Evolutionary conservation across 2,329 filamentous ascomycete species (phyloP).

Genomic region (Emergomyces pasteurianus): DNA sequence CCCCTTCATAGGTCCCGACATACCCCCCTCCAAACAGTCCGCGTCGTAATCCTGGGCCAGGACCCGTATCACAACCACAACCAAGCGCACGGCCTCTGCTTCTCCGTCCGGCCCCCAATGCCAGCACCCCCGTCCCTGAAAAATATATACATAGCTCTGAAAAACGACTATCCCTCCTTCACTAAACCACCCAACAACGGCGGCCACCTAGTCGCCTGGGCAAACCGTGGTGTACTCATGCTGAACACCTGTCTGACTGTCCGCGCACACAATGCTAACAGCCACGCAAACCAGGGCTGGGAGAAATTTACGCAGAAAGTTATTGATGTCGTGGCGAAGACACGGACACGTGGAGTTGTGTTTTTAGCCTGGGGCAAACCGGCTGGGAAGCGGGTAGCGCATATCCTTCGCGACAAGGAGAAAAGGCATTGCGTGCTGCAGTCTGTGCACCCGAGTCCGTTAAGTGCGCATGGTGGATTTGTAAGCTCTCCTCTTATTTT

Average conservation of each 20-base stretch:
- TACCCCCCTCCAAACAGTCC: constrained; percentile 78
- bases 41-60: constrained; percentile 87
- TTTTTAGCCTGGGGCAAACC: constrained; percentile 90
- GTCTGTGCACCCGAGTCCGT: constrained; percentile 84
- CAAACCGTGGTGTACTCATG: constrained; percentile 80
- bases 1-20: constrained; percentile 67
- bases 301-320: constrained; percentile 84
- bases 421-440: constrained; percentile 70
- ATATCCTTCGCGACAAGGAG: constrained; percentile 54
- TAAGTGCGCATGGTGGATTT: constrained; percentile 73
- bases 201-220: constrained; percentile 85
- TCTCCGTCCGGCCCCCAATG: constrained; percentile 84
- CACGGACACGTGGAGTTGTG: constrained; percentile 69
- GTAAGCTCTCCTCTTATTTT: constrained; percentile 32
- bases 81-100: constrained; percentile 92
- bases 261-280: constrained; percentile 75
- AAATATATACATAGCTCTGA: constrained; percentile 86
- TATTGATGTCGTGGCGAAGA: constrained; percentile 73
- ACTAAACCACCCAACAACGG: constrained; percentile 60
- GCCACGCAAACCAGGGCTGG: constrained; percentile 79
- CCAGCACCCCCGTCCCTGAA: constrained; percentile 76
- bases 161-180: constrained; percentile 79
- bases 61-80: constrained; percentile 95
- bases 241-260: constrained; percentile 94
- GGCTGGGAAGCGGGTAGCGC: constrained; percentile 65